Conservation (phyloP, 331 rosid genomes). For the Dryas integrifolia region DNA sequence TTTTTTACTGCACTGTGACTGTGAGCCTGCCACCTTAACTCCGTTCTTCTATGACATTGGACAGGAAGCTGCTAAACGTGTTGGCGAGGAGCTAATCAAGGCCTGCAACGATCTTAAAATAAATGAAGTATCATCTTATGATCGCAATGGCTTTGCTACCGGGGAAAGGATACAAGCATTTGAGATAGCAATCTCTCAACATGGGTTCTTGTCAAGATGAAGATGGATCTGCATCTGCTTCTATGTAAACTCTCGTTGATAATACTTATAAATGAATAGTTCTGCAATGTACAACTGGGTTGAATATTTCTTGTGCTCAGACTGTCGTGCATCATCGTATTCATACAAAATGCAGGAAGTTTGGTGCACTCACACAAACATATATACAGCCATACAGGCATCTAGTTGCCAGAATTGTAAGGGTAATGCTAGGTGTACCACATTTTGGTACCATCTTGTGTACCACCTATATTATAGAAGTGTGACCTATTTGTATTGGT, state of each 20-base stretch:
- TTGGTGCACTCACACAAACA: no score
- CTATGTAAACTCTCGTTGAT: neutral
- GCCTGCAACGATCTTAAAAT: slow-evolving; percentile 60
- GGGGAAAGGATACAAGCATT: slow-evolving; percentile 69
- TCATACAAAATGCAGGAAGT: no score
- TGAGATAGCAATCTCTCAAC: slow-evolving; percentile 56
- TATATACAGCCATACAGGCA: no score
- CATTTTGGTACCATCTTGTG: no score
- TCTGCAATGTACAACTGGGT: neutral
- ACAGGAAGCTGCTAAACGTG: slow-evolving; percentile 77
- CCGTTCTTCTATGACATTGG: slow-evolving; percentile 10
- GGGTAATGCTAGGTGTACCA: no score
- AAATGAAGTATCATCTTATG: slow-evolving; percentile 67
- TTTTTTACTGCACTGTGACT: neutral
- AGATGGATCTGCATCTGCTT: slow-evolving; percentile 35
- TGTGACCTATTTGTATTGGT: no score
- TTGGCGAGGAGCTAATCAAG: slow-evolving; percentile 71
- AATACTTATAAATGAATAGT: neutral
- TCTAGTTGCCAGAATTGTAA: no score
- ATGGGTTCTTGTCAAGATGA: slow-evolving; percentile 67
- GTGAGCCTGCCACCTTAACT: neutral
- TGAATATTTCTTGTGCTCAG: neutral
- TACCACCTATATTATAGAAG: no score
- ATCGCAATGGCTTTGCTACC: slow-evolving; percentile 62
- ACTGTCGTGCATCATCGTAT: no score